Conservation (phyloP, 352 stramenopile genomes). For the Phytophthora capsici region DNA sequence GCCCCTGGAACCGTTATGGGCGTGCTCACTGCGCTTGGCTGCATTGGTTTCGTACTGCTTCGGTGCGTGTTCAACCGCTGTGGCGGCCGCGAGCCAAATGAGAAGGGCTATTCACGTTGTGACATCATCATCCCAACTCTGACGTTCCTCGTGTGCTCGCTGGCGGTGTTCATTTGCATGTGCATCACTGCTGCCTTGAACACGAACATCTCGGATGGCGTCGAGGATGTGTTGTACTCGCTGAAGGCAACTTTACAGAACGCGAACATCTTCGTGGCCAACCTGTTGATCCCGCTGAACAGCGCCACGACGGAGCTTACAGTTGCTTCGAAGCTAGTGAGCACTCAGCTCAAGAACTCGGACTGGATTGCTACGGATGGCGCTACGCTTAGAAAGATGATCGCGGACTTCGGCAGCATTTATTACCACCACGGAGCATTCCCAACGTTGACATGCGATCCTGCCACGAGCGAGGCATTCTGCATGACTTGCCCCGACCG, state of each 20-base stretch:
- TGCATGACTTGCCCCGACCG: constrained; percentile 61
- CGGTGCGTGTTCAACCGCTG: constrained; percentile 86
- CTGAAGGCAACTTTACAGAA: constrained; percentile 79
- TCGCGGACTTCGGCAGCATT: constrained; percentile 59
- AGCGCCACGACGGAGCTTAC: constrained; percentile 49
- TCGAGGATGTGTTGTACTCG: constrained; percentile 68
- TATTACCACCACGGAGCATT: constrained; percentile 67
- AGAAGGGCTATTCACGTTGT: constrained; percentile 85
- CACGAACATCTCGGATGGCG: constrained; percentile 77
- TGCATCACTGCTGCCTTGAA: constrained; percentile 79
- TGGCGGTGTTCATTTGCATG: constrained; percentile 84
- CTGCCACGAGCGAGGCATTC: constrained; percentile 38
- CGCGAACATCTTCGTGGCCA: constrained; percentile 74
- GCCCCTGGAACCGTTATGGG: constrained; percentile 77
- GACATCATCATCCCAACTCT: constrained; percentile 72
- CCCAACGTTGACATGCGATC: constrained; percentile 54
- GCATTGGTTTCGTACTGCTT: constrained; percentile 67
- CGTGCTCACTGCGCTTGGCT: constrained; percentile 63
- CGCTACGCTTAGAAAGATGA: constrained; percentile 59
- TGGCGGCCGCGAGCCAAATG: constrained; percentile 69
- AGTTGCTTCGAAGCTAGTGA: constrained; percentile 51
- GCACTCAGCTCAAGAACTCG: constrained; percentile 46
- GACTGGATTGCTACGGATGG: constrained; percentile 61
- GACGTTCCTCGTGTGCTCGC: constrained; percentile 66
- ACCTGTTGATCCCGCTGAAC: constrained; percentile 62